Base-by-base conservation (phyloP, 345 rosid species). In the Boechera stricta region DNA sequence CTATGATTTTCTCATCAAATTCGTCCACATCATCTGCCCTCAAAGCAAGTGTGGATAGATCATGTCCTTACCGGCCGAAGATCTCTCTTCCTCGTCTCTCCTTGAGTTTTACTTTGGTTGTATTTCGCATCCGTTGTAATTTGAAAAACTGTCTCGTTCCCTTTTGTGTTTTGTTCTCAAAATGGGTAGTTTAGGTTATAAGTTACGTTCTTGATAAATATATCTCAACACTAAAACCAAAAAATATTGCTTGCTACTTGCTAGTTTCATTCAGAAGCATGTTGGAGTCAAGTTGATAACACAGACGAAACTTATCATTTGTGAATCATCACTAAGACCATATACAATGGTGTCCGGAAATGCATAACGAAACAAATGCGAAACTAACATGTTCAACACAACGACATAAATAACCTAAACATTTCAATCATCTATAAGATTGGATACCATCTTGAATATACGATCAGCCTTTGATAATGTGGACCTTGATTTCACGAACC, bases 401-500 rank as follows among this genome's bases (percentile, higher is more conserved):
- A 8, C 7, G 4, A 29, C 15, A 29, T 44, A 44, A 15, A 44
- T 45, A 64, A 15, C 39, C 8, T 45, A 45, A n/a, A 64, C 38
- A 10, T 47, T 31, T 47, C 41, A 47, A 33, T 13, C 11, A 9
- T 31, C 28, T n/a, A 26, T 16, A 47, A 65, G 69, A 47, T 2
- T 5, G 41, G 47, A 45, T 5, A 31, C 15, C 55, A n/a, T 47
- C 26, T 7, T 64, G 39, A 63, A 63, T 3, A 13, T 7, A 42
- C 13, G 11, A 51, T 67, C 59, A 67, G 16, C 5, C 57, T 51
- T 4, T 35, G 47, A 67, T 67, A 35, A 51, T 4, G 12, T 67
- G 71, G 47, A 67, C 16, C 21, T 67, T 67, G 35, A 67, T 4
- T 51, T 67, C 59, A 3, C 2, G 45, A 51, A 67, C 71, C 4